A percentile compares a stretch with the other conserved stretches of the same genome.
phyloP scores from a whole-genome alignment of 495 filamentous ascomycete genomes.

The Aspergillus leporis region DNA sequence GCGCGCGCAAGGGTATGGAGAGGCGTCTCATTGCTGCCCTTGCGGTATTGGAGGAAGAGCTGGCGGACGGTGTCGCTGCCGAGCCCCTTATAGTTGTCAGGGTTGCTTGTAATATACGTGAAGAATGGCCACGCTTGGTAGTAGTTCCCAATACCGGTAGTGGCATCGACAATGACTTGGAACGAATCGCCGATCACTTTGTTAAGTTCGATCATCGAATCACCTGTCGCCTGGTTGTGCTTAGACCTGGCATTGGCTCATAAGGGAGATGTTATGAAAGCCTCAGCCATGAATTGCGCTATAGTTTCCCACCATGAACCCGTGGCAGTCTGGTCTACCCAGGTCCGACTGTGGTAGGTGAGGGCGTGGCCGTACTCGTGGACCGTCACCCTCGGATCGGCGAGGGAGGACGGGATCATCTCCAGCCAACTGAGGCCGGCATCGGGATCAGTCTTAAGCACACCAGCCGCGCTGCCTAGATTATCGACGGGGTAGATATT shows the following conservation, averaged over 20 bases:
- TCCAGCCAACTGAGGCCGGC: conserved; percentile 15
- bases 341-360: conserved; percentile 15
- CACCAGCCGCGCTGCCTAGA: conserved; percentile 11
- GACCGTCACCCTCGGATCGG: conserved; percentile 12
- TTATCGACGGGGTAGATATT: conserved; percentile 10
- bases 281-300: conserved; percentile 15
- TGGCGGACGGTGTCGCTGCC: conserved; percentile 7
- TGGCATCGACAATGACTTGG: conserved; percentile 17
- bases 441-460: conserved; percentile 8
- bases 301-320: conserved; percentile 19
- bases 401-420: conserved; percentile 4
- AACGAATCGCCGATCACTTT: conserved; percentile 17
- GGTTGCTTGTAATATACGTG: conserved; percentile 17
- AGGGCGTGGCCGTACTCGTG: conserved; percentile 20
- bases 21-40: conserved; percentile 16
- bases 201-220: conserved; percentile 8
- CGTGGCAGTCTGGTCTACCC: conserved; percentile 14
- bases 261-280: conserved; percentile 11
- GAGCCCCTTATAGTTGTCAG: conserved; percentile 14
- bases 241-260: conserved; percentile 6
- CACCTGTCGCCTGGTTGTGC: conserved; percentile 7
- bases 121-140: conserved; percentile 19
- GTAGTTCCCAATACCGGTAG: conserved; percentile 10
- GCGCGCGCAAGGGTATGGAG: conserved; percentile 14
- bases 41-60: conserved; percentile 12